phyloP scores from a whole-genome alignment of 257 asterid species.

The Ballota nigra region DNA sequence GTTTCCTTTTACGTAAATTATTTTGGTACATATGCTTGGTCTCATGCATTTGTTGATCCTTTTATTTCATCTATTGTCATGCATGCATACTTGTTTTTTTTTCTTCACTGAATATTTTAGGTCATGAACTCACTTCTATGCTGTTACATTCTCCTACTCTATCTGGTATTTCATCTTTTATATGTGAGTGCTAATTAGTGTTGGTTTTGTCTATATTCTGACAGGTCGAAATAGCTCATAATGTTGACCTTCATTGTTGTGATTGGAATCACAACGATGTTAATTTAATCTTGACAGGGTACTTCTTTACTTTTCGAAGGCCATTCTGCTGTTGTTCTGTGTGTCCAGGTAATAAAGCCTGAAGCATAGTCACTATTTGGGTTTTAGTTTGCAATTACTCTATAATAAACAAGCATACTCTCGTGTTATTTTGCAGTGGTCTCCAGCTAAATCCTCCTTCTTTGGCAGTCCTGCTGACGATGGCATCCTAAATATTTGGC shows the following conservation, averaged over 20 bases:
- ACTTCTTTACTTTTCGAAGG: slow-evolving; percentile 53
- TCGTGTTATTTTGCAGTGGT: slow-evolving; percentile 64
- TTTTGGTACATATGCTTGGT: no score
- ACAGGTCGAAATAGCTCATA: slow-evolving; percentile 94
- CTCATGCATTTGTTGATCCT: neutral
- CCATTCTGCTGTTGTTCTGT: slow-evolving; percentile 89
- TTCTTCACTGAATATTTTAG: neutral
- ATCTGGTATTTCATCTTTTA: neutral
- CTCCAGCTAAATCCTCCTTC: slow-evolving; percentile 83
- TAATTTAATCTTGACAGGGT: slow-evolving; percentile 92
- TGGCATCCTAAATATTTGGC: slow-evolving; percentile 75
- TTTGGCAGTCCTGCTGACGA: slow-evolving; percentile 98
- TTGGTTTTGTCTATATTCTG: slow-evolving; percentile 23
- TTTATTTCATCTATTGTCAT: neutral
- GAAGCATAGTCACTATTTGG: neutral
- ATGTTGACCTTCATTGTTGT: slow-evolving; percentile 90
- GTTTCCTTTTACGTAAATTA: no score
- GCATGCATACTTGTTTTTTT: neutral
- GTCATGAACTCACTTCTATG: no score
- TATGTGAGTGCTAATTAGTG: slow-evolving; percentile 22
- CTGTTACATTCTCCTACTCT: neutral
- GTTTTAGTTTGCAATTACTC: neutral
- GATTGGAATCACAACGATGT: slow-evolving; percentile 95
- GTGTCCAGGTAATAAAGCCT: slow-evolving; percentile 69
- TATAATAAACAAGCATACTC: slow-evolving; percentile 1